Conservation (phyloP, 1,284 basidiomycete genomes). For the Ceratobasidium theobromae region DNA sequence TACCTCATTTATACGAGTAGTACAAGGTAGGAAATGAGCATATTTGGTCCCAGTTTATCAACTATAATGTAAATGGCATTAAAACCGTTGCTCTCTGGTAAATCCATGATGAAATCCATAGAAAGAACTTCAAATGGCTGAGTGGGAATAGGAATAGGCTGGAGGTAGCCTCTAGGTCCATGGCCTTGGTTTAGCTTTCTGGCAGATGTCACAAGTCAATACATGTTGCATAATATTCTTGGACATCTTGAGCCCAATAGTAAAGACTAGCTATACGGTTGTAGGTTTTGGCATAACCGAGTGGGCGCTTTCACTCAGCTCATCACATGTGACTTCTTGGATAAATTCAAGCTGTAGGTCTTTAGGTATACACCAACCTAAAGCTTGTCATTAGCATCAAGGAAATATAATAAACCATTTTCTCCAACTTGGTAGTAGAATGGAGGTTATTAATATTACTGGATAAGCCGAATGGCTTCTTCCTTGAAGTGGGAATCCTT, state of each 20-base stretch:
- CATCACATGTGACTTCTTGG: slow-evolving; percentile 40
- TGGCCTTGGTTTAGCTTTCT: slow-evolving; percentile 33
- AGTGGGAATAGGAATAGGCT: slow-evolving; percentile 45
- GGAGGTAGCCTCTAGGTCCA: slow-evolving; percentile 42
- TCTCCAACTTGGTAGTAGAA: slow-evolving; percentile 37
- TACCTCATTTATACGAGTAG: slow-evolving; percentile 28
- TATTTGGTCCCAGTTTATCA: slow-evolving; percentile 38
- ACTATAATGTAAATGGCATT: slow-evolving; percentile 38
- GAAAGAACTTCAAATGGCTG: slow-evolving; percentile 48
- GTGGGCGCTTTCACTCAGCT: slow-evolving; percentile 41
- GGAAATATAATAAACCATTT: slow-evolving; percentile 40
- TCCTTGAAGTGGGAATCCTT: no score
- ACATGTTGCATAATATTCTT: slow-evolving; percentile 37
- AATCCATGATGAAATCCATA: slow-evolving; percentile 50
- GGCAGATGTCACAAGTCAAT: slow-evolving; percentile 37
- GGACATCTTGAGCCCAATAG: slow-evolving; percentile 44
- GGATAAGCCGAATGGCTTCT: no score
- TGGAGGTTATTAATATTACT: no score
- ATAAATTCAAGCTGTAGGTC: slow-evolving; percentile 37
- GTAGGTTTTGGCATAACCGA: slow-evolving; percentile 41
- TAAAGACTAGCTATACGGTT: slow-evolving; percentile 37
- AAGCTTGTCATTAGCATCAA: slow-evolving; percentile 37
- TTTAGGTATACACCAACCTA: slow-evolving; percentile 39
- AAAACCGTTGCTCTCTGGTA: slow-evolving; percentile 40
- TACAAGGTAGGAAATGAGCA: slow-evolving; percentile 40